phyloP scores from a whole-genome alignment of 352 stramenopile species.

The Pythium diclinum region DNA sequence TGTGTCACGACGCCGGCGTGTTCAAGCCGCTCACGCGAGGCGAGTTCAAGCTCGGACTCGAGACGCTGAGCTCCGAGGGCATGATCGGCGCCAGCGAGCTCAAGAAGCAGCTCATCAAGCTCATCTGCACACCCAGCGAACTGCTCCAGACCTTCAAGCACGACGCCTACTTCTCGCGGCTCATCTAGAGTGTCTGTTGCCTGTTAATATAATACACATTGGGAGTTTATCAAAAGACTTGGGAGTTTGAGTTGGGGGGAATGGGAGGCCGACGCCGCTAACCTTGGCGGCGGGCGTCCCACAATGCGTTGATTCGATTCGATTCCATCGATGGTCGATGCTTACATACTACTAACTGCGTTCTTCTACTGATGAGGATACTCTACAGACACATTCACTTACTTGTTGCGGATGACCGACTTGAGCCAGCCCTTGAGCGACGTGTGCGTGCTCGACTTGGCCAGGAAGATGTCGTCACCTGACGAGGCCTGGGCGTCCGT shows the following conservation, averaged over 20 bases:
- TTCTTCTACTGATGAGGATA: background rate
- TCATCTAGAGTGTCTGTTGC: slow-evolving; percentile 38
- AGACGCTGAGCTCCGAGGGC: slow-evolving; percentile 67
- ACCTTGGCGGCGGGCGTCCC: slow-evolving; percentile 10
- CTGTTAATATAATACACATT: background rate
- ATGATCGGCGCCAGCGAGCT: slow-evolving; percentile 53
- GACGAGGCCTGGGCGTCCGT: background rate
- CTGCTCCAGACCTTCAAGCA: slow-evolving; percentile 67
- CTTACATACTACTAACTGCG: slow-evolving; percentile 3
- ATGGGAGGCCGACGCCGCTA: slow-evolving; percentile 14
- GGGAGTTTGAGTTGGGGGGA: background rate
- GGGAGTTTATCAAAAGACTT: slow-evolving; percentile 4
- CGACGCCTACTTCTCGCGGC: slow-evolving; percentile 69
- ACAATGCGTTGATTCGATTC: background rate
- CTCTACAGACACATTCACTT: background rate
- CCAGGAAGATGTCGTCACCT: slow-evolving; percentile 50
- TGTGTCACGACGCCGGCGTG: slow-evolving; percentile 60
- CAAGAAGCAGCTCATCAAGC: slow-evolving; percentile 74
- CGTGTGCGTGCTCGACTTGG: slow-evolving; percentile 69
- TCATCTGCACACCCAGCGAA: slow-evolving; percentile 65
- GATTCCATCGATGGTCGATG: slow-evolving; percentile 9
- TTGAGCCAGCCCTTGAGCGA: slow-evolving; percentile 69
- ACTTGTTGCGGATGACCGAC: slow-evolving; percentile 59
- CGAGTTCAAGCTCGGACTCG: slow-evolving; percentile 66
- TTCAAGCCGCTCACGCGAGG: slow-evolving; percentile 55